Percentiles rank a stretch among this genome's conserved stretches.
Conservation (phyloP, 2,329 filamentous ascomycete genomes). For the Aureobasidium sp. region DNA sequence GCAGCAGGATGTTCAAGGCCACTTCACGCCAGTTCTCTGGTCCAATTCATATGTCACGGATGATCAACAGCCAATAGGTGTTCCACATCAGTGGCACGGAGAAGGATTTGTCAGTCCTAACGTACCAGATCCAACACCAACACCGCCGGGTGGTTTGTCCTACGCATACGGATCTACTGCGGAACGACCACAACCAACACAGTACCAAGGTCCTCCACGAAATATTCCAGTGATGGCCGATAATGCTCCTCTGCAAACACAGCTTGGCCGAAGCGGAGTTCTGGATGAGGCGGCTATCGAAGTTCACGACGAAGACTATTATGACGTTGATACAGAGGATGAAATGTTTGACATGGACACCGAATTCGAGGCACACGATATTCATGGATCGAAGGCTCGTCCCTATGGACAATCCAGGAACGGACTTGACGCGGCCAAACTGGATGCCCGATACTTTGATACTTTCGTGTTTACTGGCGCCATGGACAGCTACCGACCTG, state of each 20-base stretch:
- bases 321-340: conserved; percentile 40
- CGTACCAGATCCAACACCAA: background rate
- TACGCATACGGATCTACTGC: background rate
- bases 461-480: conserved; percentile 39
- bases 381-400: background rate
- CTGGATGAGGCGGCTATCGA: conserved; percentile 34
- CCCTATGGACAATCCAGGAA: background rate
- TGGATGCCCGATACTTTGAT: conserved; percentile 32
- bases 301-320: conserved; percentile 41
- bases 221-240: background rate
- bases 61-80: background rate
- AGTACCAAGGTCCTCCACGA: background rate
- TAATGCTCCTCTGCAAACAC: background rate
- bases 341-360: conserved; percentile 33
- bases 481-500: conserved; percentile 36
- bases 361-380: background rate
- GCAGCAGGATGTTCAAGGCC: background rate
- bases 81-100: conserved; percentile 3
- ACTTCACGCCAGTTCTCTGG: conserved; percentile 5
- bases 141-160: background rate
- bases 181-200: background rate
- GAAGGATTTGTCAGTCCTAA: background rate
- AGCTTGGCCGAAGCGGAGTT: conserved; percentile 20
- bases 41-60: conserved; percentile 4
- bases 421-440: conserved; percentile 12